Base-by-base conservation (phyloP, 1,284 basidiomycete species). In the Ganoderma resinaceum region DNA sequence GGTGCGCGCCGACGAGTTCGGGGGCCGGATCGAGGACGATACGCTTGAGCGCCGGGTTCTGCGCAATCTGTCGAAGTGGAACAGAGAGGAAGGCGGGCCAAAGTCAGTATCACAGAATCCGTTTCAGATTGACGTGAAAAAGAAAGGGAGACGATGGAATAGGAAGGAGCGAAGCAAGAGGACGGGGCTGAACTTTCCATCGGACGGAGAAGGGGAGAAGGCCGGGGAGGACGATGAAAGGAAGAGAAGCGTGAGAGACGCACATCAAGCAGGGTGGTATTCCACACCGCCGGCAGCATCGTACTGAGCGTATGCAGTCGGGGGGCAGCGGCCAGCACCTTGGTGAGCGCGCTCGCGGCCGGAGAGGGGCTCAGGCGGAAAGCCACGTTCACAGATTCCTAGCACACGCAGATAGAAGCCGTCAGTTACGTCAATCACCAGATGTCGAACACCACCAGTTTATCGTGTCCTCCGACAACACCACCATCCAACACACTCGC, bases 321-420 rank as follows among this genome's bases (percentile, higher is more conserved):
- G 23, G 78, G 78, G 8, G 76, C 74, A 2, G 53, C 52, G 3
- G 75, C 72, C 23, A 79, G 76, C 35, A 77, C 75, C 29, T 72
- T 60, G 31, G 72, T 73, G 66, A 79, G 74, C 23, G 70, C 68
- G 49, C 66, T 67, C 40, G 74, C 74, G 33, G 75, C 72, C 4
- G 75, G 74, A 37, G 74, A 72, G 37, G 70, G 73, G 59, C 83
- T 82, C 35, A 85, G 80, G 46, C 82, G 82, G 78, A 87, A 87
- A 35, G 82, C 82, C 31, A 87, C 78, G 69, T 86, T 78, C 29
- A 82, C 84, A 2, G 79, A 78, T 77, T 84, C 82, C 85, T 87
- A 70, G 40, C 60, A 18, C 61, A 55, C 65, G 20, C 33, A 61
- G 40, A 68, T 59, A 60, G 49, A 62, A 63, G 62, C 52, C 66